phyloP scores from a whole-genome alignment of 164 flowering plant genomes.

The Vitis rotundifolia region DNA sequence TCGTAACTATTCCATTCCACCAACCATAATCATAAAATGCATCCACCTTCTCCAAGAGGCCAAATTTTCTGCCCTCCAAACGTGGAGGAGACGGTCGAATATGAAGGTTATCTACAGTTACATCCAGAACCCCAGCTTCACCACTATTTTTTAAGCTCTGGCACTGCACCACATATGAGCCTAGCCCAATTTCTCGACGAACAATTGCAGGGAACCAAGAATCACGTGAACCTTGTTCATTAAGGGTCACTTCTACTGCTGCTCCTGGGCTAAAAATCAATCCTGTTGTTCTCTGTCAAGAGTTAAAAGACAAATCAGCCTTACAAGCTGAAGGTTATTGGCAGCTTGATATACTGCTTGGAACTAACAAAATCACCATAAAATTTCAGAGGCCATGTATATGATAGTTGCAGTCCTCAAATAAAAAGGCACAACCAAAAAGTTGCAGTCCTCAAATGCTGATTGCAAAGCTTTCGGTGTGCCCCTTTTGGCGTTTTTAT shows the following conservation, averaged over 20 bases:
- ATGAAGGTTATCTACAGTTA: slow-evolving; percentile 26
- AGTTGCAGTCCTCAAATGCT: no score
- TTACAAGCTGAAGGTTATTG: no score
- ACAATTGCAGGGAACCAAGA: slow-evolving; percentile 38
- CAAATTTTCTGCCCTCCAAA: slow-evolving; percentile 22
- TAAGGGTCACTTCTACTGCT: slow-evolving; percentile 28
- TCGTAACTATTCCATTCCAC: slow-evolving; percentile 49
- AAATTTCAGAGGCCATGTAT: no score
- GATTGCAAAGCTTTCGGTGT: no score
- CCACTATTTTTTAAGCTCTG: slow-evolving; percentile 8
- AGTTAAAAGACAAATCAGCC: slow-evolving; percentile 12
- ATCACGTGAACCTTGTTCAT: slow-evolving; percentile 14
- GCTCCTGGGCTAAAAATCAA: slow-evolving; percentile 31
- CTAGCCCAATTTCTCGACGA: slow-evolving; percentile 14
- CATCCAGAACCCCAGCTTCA: slow-evolving; percentile 7
- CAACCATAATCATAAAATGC: slow-evolving; percentile 34
- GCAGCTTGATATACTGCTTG: no score
- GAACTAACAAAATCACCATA: no score
- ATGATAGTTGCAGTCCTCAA: no score
- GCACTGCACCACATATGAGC: slow-evolving; percentile 26
- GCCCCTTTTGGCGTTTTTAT: no score
- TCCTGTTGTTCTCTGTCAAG: slow-evolving; percentile 24
- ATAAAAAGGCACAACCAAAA: no score
- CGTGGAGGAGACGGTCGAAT: slow-evolving; percentile 42
- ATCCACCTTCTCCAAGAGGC: slow-evolving; percentile 45